Evolutionary conservation across 805 yeast species (phyloP), one percentile per base, ranked within the genome.

Genomic region (Cyberlindnera misumaiensis): DNA sequence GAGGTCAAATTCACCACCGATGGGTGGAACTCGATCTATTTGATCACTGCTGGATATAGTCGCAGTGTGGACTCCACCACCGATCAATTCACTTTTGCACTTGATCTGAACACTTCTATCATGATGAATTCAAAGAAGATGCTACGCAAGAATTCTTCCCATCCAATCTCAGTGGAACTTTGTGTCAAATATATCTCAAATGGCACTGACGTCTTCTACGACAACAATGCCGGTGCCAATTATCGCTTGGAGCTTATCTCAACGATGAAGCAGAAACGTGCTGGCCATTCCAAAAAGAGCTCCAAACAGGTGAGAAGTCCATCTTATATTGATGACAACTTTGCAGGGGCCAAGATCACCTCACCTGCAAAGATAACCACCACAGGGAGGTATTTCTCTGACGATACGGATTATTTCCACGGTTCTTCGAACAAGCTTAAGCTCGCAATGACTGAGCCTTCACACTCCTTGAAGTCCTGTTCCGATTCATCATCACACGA

Each of bases 1-100:
- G 53, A 59, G 28, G 50, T 77, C 27, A 75, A 73, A 49, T 56
- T 75, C 42, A 68, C 81, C 4, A 57, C 64, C 39, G 72, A 77
- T 56, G 54, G 64, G 40, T 78, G 73, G 73, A 60, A 64, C 35
- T 67, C 71, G 51, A 68, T 48, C 46, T 72, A 69, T 56, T 64
- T 68, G 55, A 70, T 40, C 42, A 57, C 48, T 38, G 51, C 41
- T 18, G 36, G 52, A 8, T 52, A 53, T 35, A 50, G 49, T 27
- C 48, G 49, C 41, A 39, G 55, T 10, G 15, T 56, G 20, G 43
- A 46, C 34, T 16, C 41, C 1, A 34, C 37, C n/a, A 67, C 55
- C 39, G 73, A 68, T 45, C 64, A 62, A 45, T 68, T 78, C 56
- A 65, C 67, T 35, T 75, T 78, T 50, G 65, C 65, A 35, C 65